Percentiles rank a stretch among this genome's conserved stretches.
Evolutionary conservation across 2,329 filamentous ascomycete species (phyloP).

Genomic region (Exophiala lecanii-corni): DNA sequence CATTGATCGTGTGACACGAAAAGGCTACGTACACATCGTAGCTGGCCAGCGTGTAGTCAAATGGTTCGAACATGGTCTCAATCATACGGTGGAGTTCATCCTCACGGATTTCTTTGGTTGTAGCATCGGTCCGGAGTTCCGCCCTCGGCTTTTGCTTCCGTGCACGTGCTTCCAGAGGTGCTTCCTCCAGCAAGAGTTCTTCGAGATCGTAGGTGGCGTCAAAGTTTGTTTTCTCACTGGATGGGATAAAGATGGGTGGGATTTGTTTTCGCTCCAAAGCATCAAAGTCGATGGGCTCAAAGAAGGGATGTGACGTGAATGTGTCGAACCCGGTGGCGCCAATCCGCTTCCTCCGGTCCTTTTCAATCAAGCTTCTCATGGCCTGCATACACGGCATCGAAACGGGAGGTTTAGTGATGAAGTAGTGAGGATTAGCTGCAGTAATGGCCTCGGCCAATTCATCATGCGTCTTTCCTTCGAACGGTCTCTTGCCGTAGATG

Average conservation of each 20-base stretch:
- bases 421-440: conserved; percentile 77
- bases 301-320: conserved; percentile 86
- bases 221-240: conserved; percentile 97
- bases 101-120: conserved; percentile 87
- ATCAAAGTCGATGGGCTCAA: conserved; percentile 77
- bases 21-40: conserved; percentile 62
- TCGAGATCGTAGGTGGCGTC: conserved; percentile 97
- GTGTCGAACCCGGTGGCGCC: conserved; percentile 77
- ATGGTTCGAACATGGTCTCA: conserved; percentile 87
- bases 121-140: conserved; percentile 87
- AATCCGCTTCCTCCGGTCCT: conserved; percentile 73
- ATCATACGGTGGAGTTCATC: conserved; percentile 94
- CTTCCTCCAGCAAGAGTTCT: conserved; percentile 88
- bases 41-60: conserved; percentile 84
- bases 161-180: conserved; percentile 85
- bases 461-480: conserved; percentile 83
- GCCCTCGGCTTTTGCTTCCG: conserved; percentile 91
- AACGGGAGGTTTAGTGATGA: conserved; percentile 87
- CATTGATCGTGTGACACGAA: conserved; percentile 26
- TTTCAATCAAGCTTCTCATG: conserved; percentile 76
- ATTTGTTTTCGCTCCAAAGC: conserved; percentile 81
- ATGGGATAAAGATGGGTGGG: conserved; percentile 85
- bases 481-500: conserved; percentile 98
- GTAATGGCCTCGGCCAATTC: conserved; percentile 74
- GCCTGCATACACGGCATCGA: conserved; percentile 83